Base-by-base conservation (phyloP, 805 yeast genomes). In the Isabelozyma gotoi region DNA sequence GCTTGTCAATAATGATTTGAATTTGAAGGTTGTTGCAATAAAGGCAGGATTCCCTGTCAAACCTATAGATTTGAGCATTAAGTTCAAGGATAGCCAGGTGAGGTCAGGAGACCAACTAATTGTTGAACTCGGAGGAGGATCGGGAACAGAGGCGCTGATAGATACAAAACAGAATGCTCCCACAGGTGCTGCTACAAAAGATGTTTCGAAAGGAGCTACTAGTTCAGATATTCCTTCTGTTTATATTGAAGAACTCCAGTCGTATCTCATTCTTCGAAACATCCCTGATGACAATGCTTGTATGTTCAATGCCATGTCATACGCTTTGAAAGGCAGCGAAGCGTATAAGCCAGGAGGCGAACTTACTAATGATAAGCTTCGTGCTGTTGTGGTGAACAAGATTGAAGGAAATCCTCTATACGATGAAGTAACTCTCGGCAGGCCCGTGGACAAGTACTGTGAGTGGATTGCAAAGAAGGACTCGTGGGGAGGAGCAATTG, bases 401-500 rank as follows among this genome's bases (percentile, higher is more conserved):
- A 77, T 86, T 15, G 44, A 52, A 8, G 50, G 53, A 3, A 71
- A 76, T 16, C 63, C 61, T 1, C 71, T 67, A 2, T 85, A 80
- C 57, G 71, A 68, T 38, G 82, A 75, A 32, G 84, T 79, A 0
- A 74, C 84, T 3, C 63, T 86, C 38, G 90, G 87, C 2, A 69
- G 68, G 45, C 62, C 75, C 0, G 59, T 65, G 2, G 54, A 56
- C 0, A 75, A 77, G 7, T 86, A 86, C 55, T 62, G 76, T 27
- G 48, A 62, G 5, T 86, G 94, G 92, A 86, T 86, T 17, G 50
- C 57, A 37, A 65, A 73, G 43, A 74, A 73, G 15, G 80, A 73
- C 29, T 74, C 85, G 14, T 86, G 94, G 95, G 95, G 95, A 21
- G 95, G 95, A 5, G 92, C 88, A 2, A 85, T 86, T 38, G 95